phyloP scores from a whole-genome alignment of 805 yeast species.

The Maudiozyma turicensis region DNA sequence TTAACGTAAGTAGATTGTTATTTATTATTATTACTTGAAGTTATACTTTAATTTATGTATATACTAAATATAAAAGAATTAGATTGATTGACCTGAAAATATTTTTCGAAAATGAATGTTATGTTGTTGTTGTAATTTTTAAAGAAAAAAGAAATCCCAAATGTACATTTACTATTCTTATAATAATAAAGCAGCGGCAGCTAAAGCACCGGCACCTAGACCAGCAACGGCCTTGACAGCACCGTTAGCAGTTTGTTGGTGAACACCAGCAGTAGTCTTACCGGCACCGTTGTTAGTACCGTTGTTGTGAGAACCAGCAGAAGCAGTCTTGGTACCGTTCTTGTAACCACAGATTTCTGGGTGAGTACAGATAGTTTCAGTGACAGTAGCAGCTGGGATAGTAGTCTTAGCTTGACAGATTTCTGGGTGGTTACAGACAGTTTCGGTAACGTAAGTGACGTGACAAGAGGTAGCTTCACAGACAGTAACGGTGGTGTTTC shows the following conservation, averaged over 20 bases:
- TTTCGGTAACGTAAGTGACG: conserved; percentile 1
- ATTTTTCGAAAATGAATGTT: too few relatives aligned
- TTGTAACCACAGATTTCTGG: neutral
- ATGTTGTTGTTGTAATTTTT: neutral
- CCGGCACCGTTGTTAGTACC: conserved; percentile 8
- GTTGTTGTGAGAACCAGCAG: neutral
- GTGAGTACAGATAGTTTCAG: conserved; percentile 1
- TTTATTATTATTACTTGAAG: too few relatives aligned
- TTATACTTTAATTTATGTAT: too few relatives aligned
- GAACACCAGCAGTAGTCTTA: conserved; percentile 12
- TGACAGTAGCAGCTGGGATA: neutral
- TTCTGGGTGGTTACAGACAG: conserved; percentile 1
- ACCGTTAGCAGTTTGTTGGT: conserved; percentile 15
- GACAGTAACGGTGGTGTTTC: conserved; percentile 1
- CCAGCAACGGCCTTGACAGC: conserved; percentile 12
- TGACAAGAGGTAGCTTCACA: conserved; percentile 1
- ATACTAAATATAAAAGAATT: too few relatives aligned
- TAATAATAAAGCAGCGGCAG: conserved; percentile 16
- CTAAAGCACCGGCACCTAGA: conserved; percentile 15
- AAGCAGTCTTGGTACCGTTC: neutral
- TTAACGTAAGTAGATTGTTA: too few relatives aligned
- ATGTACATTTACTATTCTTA: conserved; percentile 1
- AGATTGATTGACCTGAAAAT: too few relatives aligned
- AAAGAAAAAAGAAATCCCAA: neutral
- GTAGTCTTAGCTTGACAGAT: neutral